These are phyloP conservation scores for Berberis vulgaris DNA, from an alignment of 164 flowering plant species.

Conservation along the genomic window DNA sequence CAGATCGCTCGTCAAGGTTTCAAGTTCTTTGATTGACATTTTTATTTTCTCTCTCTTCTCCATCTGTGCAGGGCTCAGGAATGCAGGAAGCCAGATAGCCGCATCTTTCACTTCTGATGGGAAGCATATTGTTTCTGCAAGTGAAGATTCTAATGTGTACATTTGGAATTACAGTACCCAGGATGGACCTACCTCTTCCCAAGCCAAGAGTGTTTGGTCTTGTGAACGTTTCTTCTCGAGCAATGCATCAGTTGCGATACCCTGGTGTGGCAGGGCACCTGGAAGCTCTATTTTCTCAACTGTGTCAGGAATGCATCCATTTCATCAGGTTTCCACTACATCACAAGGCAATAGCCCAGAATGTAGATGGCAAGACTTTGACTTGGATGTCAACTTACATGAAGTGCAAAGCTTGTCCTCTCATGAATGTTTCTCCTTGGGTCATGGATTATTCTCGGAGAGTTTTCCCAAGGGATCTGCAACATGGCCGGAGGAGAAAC, in stretches of 20 bases:
- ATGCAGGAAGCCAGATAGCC: constrained; percentile 38
- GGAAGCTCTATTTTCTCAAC: constrained; percentile 5
- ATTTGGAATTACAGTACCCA: constrained; percentile 46
- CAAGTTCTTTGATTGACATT: too few species aligned
- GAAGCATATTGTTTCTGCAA: constrained; percentile 58
- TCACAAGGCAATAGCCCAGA: constrained; percentile 8
- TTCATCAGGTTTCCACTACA: constrained; percentile 10
- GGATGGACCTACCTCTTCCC: constrained; percentile 22
- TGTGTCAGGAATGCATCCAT: constrained; percentile 9
- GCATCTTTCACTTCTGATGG: constrained; percentile 78
- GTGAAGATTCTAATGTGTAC: constrained; percentile 65
- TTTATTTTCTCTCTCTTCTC: not conserved
- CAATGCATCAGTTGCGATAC: constrained; percentile 57
- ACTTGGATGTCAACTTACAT: constrained; percentile 7
- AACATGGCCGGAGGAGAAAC: constrained; percentile 86
- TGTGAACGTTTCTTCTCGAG: constrained; percentile 53
- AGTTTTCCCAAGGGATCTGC: constrained; percentile 43
- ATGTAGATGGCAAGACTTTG: constrained; percentile 5
- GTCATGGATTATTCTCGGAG: constrained; percentile 45
- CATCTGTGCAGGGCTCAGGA: constrained; percentile 32
- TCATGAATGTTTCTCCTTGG: constrained; percentile 37
- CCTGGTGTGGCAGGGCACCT: constrained; percentile 55
- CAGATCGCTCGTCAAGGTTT: too few species aligned
- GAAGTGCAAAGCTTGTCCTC: constrained; percentile 16
- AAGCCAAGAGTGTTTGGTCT: constrained; percentile 36